Evolutionary conservation across 2,329 filamentous ascomycete genomes (phyloP).

Genomic region (Fusarium goolgardi): DNA sequence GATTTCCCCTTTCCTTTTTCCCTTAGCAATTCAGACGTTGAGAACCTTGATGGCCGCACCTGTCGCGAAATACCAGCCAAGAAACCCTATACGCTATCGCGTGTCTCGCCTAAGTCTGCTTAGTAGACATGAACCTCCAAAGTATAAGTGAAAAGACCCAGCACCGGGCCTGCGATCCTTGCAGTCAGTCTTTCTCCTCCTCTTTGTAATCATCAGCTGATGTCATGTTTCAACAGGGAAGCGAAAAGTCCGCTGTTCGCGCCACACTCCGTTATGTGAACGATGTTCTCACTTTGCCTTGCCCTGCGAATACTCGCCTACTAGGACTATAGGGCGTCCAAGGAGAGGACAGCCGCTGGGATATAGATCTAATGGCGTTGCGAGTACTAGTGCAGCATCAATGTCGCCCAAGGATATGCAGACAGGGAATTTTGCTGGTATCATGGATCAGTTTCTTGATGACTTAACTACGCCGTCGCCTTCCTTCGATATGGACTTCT

Average conservation of each 20-base stretch:
- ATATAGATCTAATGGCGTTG: neutral
- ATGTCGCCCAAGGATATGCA: slow-evolving; percentile 5
- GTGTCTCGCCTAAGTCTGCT: neutral
- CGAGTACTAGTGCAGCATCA: fast-evolving
- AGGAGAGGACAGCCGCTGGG: slow-evolving; percentile 5
- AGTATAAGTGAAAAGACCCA: slow-evolving; percentile 34
- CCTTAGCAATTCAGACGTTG: slow-evolving; percentile 13
- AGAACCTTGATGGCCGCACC: slow-evolving; percentile 34
- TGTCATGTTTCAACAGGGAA: slow-evolving; percentile 25
- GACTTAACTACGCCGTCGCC: neutral
- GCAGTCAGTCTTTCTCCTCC: slow-evolving; percentile 3
- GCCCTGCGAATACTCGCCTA: slow-evolving; percentile 31
- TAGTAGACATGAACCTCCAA: slow-evolving; percentile 22
- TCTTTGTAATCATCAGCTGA: slow-evolving; percentile 6
- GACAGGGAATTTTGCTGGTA: neutral
- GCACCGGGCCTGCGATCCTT: slow-evolving; percentile 35
- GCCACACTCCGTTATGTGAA: slow-evolving; percentile 31
- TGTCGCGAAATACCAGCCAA: slow-evolving; percentile 6
- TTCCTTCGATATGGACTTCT: slow-evolving; percentile 4
- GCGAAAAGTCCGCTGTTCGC: slow-evolving; percentile 31
- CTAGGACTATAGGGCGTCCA: slow-evolving; percentile 18
- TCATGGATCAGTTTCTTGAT: slow-evolving; percentile 22
- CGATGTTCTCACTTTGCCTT: slow-evolving; percentile 36
- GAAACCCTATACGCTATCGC: neutral
- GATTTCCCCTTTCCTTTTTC: slow-evolving; percentile 2